Evolutionary conservation across 768 basidiomycete species (phyloP).

Genomic region (Xerocomus potaroensis): DNA sequence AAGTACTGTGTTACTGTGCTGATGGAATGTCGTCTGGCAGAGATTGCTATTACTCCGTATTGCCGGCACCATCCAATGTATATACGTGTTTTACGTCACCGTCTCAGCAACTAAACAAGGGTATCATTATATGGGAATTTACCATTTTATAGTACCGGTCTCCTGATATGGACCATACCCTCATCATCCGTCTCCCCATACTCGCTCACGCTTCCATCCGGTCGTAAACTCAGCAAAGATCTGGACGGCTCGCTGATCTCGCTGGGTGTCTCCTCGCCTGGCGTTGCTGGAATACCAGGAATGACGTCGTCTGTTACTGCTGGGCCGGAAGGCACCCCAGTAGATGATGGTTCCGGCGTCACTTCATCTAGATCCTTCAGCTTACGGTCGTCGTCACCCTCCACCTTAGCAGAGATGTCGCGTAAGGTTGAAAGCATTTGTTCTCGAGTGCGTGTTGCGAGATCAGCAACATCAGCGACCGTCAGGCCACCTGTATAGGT

Average conservation of each 20-base stretch:
- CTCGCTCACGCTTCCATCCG: conserved; percentile 59
- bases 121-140: conserved; percentile 19
- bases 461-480: conserved; percentile 60
- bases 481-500: conserved; percentile 72
- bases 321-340: conserved; percentile 1
- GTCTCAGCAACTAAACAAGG: conserved; percentile 14
- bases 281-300: conserved; percentile 26
- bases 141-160: conserved; percentile 37
- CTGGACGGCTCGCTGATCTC: conserved; percentile 24
- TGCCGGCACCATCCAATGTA: conserved; percentile 9
- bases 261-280: conserved; percentile 24
- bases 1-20: too few species aligned
- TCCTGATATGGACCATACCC: conserved; percentile 73
- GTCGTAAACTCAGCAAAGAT: conserved; percentile 34
- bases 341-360: conserved; percentile 17
- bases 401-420: conserved; percentile 65
- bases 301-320: conserved; percentile 27
- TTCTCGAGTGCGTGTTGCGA: conserved; percentile 64
- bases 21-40: too few species aligned
- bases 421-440: conserved; percentile 75
- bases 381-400: conserved; percentile 21
- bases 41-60: background rate
- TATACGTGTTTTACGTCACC: conserved; percentile 14
- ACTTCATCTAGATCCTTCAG: conserved; percentile 18
- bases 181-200: conserved; percentile 82